These are phyloP conservation scores for Naganishia cerealis DNA, from an alignment of 1,284 basidiomycete genomes.

Conservation along the genomic window DNA sequence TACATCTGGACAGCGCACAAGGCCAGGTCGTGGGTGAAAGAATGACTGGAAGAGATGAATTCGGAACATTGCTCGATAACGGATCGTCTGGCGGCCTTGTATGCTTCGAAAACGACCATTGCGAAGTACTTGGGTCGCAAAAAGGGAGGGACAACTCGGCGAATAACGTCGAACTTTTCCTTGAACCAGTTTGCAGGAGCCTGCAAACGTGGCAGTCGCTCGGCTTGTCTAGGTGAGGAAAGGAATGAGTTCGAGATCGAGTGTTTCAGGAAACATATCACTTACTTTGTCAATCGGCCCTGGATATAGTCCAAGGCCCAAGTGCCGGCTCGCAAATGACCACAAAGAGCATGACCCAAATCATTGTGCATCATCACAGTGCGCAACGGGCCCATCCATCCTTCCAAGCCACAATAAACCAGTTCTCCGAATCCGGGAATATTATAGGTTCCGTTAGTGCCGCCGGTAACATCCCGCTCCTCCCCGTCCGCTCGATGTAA, in stretches of 20 bases:
- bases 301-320: constrained; percentile 88
- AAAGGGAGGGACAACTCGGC: constrained; percentile 71
- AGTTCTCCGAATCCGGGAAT: constrained; percentile 71
- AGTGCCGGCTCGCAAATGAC: constrained; percentile 75
- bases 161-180: constrained; percentile 76
- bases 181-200: constrained; percentile 77
- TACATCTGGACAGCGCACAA: constrained; percentile 88
- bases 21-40: constrained; percentile 85
- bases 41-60: constrained; percentile 76
- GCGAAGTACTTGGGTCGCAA: constrained; percentile 92
- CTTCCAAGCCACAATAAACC: constrained; percentile 87
- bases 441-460: constrained; percentile 68
- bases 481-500: constrained; percentile 83
- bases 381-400: constrained; percentile 86
- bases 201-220: constrained; percentile 66
- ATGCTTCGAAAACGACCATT: constrained; percentile 80
- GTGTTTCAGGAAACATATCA: constrained; percentile 33
- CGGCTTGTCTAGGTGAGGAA: constrained; percentile 62
- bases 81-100: constrained; percentile 77
- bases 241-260: constrained; percentile 16
- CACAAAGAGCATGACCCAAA: constrained; percentile 84
- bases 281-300: constrained; percentile 70
- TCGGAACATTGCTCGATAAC: constrained; percentile 83
- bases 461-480: constrained; percentile 77
- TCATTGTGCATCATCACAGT: constrained; percentile 84